These are phyloP conservation scores for Tricholomella constricta DNA, from an alignment of 768 basidiomycete genomes.

Conservation along the genomic window DNA sequence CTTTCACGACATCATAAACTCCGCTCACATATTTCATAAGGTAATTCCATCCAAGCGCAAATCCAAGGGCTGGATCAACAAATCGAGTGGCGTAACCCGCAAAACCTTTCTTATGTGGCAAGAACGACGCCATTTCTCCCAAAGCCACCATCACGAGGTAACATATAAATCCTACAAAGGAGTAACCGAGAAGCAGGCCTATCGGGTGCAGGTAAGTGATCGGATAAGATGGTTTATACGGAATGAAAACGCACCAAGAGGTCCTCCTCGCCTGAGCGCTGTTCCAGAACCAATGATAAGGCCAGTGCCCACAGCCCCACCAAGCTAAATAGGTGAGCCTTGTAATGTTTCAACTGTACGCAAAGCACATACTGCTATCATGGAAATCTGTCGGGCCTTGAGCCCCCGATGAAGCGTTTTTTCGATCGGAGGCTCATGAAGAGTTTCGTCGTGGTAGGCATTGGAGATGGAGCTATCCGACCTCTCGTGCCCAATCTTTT, in stretches of 20 bases:
- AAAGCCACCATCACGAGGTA: conserved; percentile 61
- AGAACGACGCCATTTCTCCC: conserved; percentile 52
- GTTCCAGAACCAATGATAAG: conserved; percentile 62
- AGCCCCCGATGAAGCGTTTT: conserved; percentile 49
- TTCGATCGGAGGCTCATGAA: conserved; percentile 35
- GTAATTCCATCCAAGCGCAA: conserved; percentile 69
- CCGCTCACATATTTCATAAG: conserved; percentile 52
- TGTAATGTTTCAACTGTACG: background rate
- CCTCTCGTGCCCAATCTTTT: conserved; percentile 22
- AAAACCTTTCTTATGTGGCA: conserved; percentile 63
- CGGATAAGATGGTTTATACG: background rate
- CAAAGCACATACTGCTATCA: conserved; percentile 48
- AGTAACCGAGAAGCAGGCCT: conserved; percentile 38
- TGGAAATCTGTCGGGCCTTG: conserved; percentile 54
- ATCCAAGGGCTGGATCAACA: conserved; percentile 68
- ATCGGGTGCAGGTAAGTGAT: background rate
- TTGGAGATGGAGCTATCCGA: conserved; percentile 22
- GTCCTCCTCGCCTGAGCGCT: conserved; percentile 56
- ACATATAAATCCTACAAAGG: conserved; percentile 57
- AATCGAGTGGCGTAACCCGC: conserved; percentile 65
- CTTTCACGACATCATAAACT: background rate
- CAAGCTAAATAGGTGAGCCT: conserved; percentile 31
- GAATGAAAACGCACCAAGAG: conserved; percentile 38
- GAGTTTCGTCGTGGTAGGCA: conserved; percentile 26
- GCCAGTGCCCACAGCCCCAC: conserved; percentile 55